These are phyloP conservation scores for Talaromyces piceae DNA, from an alignment of 2,329 filamentous ascomycete genomes.

Conservation along the genomic window DNA sequence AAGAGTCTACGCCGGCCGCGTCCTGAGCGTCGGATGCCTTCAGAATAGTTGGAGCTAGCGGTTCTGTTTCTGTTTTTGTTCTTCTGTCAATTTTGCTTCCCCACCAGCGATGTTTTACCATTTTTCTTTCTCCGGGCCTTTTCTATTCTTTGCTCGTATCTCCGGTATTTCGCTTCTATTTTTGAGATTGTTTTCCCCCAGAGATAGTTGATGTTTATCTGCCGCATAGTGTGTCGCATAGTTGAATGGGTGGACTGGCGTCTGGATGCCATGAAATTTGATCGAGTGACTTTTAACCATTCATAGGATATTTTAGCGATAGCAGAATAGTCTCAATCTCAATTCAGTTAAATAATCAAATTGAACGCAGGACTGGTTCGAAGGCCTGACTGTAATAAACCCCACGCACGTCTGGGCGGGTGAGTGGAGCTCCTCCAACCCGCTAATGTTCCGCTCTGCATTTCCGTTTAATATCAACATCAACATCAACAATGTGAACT, in stretches of 20 bases:
- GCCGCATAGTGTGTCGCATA: background rate
- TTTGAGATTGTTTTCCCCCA: background rate
- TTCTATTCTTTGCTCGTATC: background rate
- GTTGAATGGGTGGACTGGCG: background rate
- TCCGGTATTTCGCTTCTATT: constrained; percentile 11
- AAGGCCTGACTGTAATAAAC: too few species aligned
- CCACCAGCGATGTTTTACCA: background rate
- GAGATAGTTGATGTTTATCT: background rate
- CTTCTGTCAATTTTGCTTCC: background rate
- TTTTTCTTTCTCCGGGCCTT: background rate
- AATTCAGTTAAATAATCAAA: too few species aligned
- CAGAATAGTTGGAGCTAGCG: background rate
- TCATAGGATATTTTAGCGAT: background rate
- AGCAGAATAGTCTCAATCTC: too few species aligned
- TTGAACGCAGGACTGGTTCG: too few species aligned
- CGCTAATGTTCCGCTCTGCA: too few species aligned
- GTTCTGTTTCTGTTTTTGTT: background rate
- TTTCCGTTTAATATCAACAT: too few species aligned
- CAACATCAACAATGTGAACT: background rate
- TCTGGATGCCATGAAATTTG: background rate
- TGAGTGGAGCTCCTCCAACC: too few species aligned
- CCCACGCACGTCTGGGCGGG: too few species aligned
- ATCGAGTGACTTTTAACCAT: background rate
- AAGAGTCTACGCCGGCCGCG: constrained; percentile 63
- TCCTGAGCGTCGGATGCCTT: constrained; percentile 28